phyloP scores from a whole-genome alignment of 768 basidiomycete genomes.

The Termitomyces sp. region DNA sequence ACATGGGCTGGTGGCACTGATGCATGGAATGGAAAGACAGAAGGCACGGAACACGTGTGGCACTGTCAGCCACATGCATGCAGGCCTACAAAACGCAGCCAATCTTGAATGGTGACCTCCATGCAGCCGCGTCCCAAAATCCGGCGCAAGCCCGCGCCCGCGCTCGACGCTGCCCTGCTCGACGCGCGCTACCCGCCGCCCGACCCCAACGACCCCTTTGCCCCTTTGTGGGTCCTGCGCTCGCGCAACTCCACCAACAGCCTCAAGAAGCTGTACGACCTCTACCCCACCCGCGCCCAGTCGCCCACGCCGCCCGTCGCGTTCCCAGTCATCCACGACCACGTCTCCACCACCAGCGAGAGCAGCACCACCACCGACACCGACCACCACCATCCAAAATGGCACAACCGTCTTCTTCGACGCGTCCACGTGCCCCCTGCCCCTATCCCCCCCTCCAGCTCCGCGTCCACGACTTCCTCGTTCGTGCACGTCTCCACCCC shows the following conservation, averaged over 20 bases:
- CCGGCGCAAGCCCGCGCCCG: constrained; percentile 59
- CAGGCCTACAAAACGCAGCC: background rate
- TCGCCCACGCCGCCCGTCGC: background rate
- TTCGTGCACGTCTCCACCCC: constrained; percentile 26
- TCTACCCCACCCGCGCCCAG: background rate
- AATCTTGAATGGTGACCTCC: no score
- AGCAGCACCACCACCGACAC: background rate
- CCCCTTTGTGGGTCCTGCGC: constrained; percentile 64
- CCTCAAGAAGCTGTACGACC: constrained; percentile 17
- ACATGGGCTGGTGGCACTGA: background rate
- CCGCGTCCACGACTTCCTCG: constrained; percentile 17
- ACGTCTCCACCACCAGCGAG: background rate
- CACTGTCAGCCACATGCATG: background rate
- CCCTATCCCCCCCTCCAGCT: background rate
- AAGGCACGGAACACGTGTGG: background rate
- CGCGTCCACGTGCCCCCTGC: background rate
- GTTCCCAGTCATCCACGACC: background rate
- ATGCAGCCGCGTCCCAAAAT: constrained; percentile 24
- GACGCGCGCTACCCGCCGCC: constrained; percentile 54
- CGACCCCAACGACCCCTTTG: constrained; percentile 71
- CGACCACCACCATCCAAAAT: background rate
- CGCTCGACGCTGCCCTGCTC: constrained; percentile 23
- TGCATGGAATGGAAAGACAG: background rate
- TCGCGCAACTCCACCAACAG: constrained; percentile 51
- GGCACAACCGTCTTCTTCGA: background rate